A percentile compares a stretch with the other conserved stretches of the same genome.
Evolutionary conservation across 495 filamentous ascomycete species (phyloP).

Genomic region (Hypomontagnella submonticulosa): DNA sequence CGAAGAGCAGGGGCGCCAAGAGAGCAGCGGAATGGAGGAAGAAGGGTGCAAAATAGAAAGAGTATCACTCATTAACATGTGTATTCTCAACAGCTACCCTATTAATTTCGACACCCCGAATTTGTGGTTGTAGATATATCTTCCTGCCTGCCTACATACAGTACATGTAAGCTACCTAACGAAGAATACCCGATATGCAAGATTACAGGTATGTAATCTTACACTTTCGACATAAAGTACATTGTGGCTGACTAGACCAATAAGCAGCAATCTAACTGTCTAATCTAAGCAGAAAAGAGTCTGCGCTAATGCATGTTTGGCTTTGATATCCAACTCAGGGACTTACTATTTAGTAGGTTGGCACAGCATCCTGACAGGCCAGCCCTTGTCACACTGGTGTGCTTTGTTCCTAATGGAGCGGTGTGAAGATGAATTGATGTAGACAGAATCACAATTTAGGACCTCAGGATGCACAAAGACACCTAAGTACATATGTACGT

Average conservation of each 20-base stretch:
- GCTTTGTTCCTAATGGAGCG: constrained; percentile 23
- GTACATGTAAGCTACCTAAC: too few species aligned
- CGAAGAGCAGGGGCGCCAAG: constrained; percentile 63
- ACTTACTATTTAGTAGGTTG: constrained; percentile 7
- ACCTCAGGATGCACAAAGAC: neutral
- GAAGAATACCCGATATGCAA: neutral
- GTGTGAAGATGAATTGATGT: constrained; percentile 25
- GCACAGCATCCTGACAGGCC: constrained; percentile 14
- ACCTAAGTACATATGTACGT: too few species aligned
- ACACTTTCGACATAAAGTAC: neutral
- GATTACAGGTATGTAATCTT: neutral
- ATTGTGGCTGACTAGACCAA: neutral
- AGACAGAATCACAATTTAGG: neutral
- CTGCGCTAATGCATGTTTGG: constrained; percentile 27
- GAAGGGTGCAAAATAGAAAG: constrained; percentile 33
- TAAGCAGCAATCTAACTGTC: neutral
- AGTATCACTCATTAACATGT: neutral
- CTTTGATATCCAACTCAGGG: constrained; percentile 5
- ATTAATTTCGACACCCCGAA: constrained; percentile 14
- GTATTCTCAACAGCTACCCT: neutral
- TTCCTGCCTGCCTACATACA: neutral
- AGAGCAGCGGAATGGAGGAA: constrained; percentile 76
- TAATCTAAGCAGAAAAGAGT: constrained; percentile 9
- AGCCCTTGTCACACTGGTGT: constrained; percentile 16
- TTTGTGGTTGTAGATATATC: neutral